Evolutionary conservation across 129 eudicot genomes (phyloP), one percentile per base, ranked within the genome.

Genomic region (Heracleum sosnowskyi): DNA sequence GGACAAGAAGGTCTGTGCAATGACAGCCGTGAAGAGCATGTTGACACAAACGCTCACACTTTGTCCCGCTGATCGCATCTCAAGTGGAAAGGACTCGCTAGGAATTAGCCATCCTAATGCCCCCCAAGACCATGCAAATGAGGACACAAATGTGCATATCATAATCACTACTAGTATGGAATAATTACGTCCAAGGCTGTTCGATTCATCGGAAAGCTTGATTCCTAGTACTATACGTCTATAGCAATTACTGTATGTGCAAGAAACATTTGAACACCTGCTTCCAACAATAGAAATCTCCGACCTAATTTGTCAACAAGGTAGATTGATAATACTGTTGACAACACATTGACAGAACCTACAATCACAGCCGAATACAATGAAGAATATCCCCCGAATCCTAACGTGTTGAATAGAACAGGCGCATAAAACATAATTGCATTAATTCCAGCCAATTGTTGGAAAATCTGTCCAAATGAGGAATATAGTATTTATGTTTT

Each of bases 351-450:
- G 22, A 95, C 97, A 0, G 97, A 96, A 20, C 98, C 98, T 0
- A 91, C 87, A 42, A 95, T 91, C 7, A 90, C 97, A 0, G 97
- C 90, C 2, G 98, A 91, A 84, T 89, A 90, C 29, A 94, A 91
- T 3, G 98, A 60, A 1, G 97, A 97, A 22, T 81, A 85, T 68
- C 68, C 84, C 11, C 85, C 85, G 73, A 95, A 95, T 26, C 98
- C 98, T 44, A 95, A 81, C 0, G 97, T 95, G 82, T 28, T 73
- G 34, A 95, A 91, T 39, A 95, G 80, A 8, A 95, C 98, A 0
- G 98, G 98, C 0, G 98, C 97, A 26, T 95, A 95, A 78, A 95
- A 95, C 98, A 95, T 91, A 75, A 95, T 91, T 7, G 98, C 98
- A 72, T 95, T 95, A 82, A 95, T 91, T 3, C 98, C 98, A 0